Conservation (phyloP, 129 eudicot genomes). For the Ambrosia trifida region DNA sequence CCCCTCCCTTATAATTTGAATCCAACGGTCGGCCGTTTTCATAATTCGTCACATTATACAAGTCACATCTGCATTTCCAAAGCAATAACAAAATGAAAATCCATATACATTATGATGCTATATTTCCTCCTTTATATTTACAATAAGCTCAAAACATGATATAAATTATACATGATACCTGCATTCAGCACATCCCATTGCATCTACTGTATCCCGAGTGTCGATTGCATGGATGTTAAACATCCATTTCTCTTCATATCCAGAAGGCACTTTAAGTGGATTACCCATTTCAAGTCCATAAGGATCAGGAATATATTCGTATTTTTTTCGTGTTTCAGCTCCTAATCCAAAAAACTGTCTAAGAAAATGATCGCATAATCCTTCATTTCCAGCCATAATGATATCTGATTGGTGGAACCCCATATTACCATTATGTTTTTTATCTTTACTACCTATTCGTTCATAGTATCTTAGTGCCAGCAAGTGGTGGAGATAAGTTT, state of each 20-base stretch:
- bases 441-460: slow-evolving; percentile 30
- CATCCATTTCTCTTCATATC: slow-evolving; percentile 73
- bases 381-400: slow-evolving; percentile 48
- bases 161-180: slow-evolving; percentile 29
- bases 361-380: slow-evolving; percentile 49
- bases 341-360: slow-evolving; percentile 73
- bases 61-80: slow-evolving; percentile 56
- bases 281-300: slow-evolving; percentile 85
- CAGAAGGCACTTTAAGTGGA: slow-evolving; percentile 54
- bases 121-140: not conserved
- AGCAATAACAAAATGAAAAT: not conserved
- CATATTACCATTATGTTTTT: slow-evolving; percentile 5
- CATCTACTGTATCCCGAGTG: slow-evolving; percentile 57
- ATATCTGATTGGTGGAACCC: slow-evolving; percentile 45
- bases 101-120: not conserved
- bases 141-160: not conserved
- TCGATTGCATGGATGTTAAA: slow-evolving; percentile 75
- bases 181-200: slow-evolving; percentile 66
- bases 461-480: slow-evolving; percentile 40
- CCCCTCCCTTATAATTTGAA: slow-evolving; percentile 56
- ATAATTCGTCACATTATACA: slow-evolving; percentile 56
- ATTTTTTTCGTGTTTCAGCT: slow-evolving; percentile 73
- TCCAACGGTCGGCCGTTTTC: slow-evolving; percentile 42
- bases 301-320: slow-evolving; percentile 70
- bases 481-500: slow-evolving; percentile 77